Evolutionary conservation across 2,329 filamentous ascomycete genomes (phyloP).

Genomic region (Claviceps humidiphila): DNA sequence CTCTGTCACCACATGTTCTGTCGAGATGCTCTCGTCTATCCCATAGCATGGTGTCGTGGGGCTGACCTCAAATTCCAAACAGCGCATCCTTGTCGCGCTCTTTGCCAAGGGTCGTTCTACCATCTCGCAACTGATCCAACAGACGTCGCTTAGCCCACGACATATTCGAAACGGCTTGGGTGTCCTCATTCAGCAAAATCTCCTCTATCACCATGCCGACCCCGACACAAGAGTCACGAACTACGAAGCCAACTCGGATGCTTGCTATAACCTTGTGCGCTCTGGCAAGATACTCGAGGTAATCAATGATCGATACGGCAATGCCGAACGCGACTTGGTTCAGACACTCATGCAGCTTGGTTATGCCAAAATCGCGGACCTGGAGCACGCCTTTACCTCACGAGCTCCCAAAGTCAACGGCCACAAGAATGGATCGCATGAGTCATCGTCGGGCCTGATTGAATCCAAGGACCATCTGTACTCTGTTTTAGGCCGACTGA

Average conservation of each 20-base stretch:
- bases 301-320: constrained; percentile 60
- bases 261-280: constrained; percentile 71
- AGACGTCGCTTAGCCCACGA: constrained; percentile 59
- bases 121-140: constrained; percentile 52
- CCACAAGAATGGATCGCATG: constrained; percentile 21
- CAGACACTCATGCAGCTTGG: constrained; percentile 65
- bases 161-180: constrained; percentile 72
- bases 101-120: constrained; percentile 66
- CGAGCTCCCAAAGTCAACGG: constrained; percentile 23
- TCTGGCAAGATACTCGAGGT: constrained; percentile 69
- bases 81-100: constrained; percentile 78
- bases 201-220: constrained; percentile 62
- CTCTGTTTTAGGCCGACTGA: constrained; percentile 36
- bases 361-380: constrained; percentile 58
- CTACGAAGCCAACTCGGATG: constrained; percentile 73
- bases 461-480: constrained; percentile 36
- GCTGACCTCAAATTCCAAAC: constrained; percentile 14
- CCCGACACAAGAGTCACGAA: constrained; percentile 48
- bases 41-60: constrained; percentile 9
- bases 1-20: background rate
- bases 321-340: constrained; percentile 60
- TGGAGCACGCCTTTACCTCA: constrained; percentile 47
- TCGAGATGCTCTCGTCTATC: background rate
- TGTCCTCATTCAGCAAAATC: constrained; percentile 77
- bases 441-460: constrained; percentile 22